Percentiles rank a stretch among this genome's conserved stretches.
Conservation (phyloP, 1,284 basidiomycete species). For the Cutaneotrichosporon mucoides region DNA sequence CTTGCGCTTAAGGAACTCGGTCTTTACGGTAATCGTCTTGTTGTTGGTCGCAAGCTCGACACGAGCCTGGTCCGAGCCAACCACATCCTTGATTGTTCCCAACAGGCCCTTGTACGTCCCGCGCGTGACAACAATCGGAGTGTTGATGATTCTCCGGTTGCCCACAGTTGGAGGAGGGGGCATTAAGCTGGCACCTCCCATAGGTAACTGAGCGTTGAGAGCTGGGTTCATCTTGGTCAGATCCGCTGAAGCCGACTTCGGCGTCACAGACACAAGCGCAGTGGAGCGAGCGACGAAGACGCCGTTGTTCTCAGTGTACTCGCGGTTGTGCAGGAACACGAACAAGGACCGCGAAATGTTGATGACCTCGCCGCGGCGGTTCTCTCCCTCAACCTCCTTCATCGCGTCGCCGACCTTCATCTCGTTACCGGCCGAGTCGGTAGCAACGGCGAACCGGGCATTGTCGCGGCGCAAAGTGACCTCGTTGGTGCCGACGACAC, state of each 20-base stretch:
- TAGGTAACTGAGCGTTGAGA: conserved; percentile 50
- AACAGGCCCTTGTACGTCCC: conserved; percentile 88
- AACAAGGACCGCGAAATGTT: conserved; percentile 94
- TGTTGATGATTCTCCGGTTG: conserved; percentile 71
- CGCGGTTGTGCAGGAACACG: conserved; percentile 91
- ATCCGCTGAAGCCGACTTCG: conserved; percentile 67
- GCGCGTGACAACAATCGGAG: conserved; percentile 73
- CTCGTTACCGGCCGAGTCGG: conserved; percentile 78
- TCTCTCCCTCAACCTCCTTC: conserved; percentile 87
- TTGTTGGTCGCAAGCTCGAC: conserved; percentile 90
- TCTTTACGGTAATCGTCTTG: conserved; percentile 82
- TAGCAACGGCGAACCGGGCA: conserved; percentile 77
- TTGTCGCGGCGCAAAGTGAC: conserved; percentile 82
- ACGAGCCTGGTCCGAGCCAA: conserved; percentile 70
- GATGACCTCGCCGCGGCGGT: conserved; percentile 86
- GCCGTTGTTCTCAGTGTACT: conserved; percentile 84
- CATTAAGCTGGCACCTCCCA: conserved; percentile 52
- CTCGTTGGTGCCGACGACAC: conserved; percentile 88
- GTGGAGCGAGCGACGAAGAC: conserved; percentile 78
- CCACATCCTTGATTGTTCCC: conserved; percentile 93
- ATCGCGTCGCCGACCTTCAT: conserved; percentile 77
- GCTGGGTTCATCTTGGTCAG: conserved; percentile 96
- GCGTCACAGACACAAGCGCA: conserved; percentile 74
- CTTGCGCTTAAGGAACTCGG: conserved; percentile 71
- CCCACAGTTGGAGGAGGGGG: conserved; percentile 59